phyloP scores from a whole-genome alignment of 2,329 filamentous ascomycete species.

The Phoma herbarum region DNA sequence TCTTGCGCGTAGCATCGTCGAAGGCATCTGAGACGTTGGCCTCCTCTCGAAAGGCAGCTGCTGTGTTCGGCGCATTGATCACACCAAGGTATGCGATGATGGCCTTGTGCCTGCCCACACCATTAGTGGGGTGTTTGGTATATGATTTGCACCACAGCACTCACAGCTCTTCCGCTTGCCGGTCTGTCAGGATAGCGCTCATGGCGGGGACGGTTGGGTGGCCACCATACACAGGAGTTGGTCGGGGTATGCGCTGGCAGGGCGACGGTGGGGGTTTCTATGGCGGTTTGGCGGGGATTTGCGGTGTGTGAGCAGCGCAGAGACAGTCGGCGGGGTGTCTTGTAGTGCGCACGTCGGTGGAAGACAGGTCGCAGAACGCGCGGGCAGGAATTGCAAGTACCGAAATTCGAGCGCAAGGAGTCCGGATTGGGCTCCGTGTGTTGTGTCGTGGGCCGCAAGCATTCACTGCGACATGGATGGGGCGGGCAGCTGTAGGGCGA shows the following conservation, averaged over 20 bases:
- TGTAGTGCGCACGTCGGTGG: neutral
- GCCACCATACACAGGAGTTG: constrained; percentile 44
- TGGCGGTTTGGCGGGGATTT: constrained; percentile 31
- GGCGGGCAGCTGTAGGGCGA: neutral
- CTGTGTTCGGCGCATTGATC: constrained; percentile 74
- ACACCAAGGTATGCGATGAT: constrained; percentile 88
- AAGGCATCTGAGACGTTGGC: constrained; percentile 76
- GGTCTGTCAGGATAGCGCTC: constrained; percentile 77
- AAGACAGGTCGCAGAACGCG: constrained; percentile 1
- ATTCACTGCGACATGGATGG: constrained; percentile 10
- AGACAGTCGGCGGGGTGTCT: constrained; percentile 11
- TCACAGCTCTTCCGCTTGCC: constrained; percentile 90
- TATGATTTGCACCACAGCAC: constrained; percentile 47
- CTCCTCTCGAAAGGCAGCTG: constrained; percentile 78
- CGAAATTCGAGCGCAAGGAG: neutral
- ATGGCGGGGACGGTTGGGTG: constrained; percentile 58
- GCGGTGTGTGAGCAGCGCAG: constrained; percentile 27
- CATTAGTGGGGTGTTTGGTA: constrained; percentile 25
- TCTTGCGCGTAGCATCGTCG: constrained; percentile 84
- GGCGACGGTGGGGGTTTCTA: constrained; percentile 24
- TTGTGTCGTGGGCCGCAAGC: constrained; percentile 2
- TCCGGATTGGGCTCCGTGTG: constrained; percentile 2
- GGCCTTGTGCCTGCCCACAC: constrained; percentile 78
- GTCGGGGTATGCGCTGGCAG: constrained; percentile 10
- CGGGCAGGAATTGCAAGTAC: neutral